These are phyloP conservation scores for Chlorella sp. DNA, from an alignment of 139 green algal genomes.

Conservation along the genomic window DNA sequence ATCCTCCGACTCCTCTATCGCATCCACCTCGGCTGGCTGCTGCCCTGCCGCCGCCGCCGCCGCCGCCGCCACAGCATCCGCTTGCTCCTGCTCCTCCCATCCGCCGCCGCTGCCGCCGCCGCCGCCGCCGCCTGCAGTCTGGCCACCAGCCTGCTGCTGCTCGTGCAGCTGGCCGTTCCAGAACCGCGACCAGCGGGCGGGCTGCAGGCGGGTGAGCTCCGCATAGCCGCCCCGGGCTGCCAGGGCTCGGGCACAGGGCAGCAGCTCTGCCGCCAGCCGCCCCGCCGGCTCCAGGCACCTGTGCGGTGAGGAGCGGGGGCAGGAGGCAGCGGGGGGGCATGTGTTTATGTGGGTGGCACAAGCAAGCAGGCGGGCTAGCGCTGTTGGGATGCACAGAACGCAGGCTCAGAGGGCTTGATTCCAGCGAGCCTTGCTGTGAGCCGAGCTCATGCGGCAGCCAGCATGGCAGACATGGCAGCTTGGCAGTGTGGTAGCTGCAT, in stretches of 20 bases:
- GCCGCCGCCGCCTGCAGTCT: background rate
- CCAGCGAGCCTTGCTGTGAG: no score
- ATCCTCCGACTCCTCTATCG: conserved; percentile 20
- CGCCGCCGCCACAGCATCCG: background rate
- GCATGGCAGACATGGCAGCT: no score
- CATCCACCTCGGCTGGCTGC: background rate
- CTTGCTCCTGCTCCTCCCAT: background rate
- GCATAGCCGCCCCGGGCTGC: background rate
- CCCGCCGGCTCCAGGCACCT: conserved; percentile 4
- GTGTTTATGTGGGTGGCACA: no score
- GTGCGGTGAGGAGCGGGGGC: background rate
- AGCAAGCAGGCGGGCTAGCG: no score
- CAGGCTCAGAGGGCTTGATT: no score
- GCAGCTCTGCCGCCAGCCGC: conserved; percentile 20
- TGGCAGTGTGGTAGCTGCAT: no score
- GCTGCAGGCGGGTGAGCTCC: conserved; percentile 20
- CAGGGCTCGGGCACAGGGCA: conserved; percentile 12
- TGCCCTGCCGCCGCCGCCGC: background rate
- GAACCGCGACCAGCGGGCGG: conserved; percentile 26
- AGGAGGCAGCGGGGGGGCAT: background rate
- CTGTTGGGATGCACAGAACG: no score
- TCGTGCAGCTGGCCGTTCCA: conserved; percentile 41
- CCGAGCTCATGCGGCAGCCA: no score
- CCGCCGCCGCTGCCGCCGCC: background rate
- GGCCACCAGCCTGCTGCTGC: background rate